These are phyloP conservation scores for Trametes pubescens DNA, from an alignment of 1,284 basidiomycete species.

Conservation along the genomic window DNA sequence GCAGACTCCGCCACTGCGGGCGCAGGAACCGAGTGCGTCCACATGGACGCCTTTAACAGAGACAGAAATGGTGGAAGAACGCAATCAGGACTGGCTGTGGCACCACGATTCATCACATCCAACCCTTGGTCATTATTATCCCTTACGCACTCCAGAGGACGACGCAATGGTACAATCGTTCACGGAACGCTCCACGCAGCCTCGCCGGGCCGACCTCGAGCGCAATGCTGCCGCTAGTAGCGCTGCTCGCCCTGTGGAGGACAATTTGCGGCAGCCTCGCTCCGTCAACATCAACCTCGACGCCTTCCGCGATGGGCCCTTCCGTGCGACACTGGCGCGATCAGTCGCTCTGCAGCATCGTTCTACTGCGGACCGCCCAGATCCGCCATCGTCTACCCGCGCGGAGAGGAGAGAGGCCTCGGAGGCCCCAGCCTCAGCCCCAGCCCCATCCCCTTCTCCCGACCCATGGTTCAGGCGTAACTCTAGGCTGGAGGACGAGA, in stretches of 20 bases:
- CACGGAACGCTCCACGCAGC: background rate
- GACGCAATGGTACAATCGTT: slow-evolving; percentile 21
- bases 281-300: slow-evolving; percentile 26
- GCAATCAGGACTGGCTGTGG: background rate
- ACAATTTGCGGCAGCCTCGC: background rate
- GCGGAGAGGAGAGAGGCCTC: background rate
- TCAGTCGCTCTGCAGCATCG: slow-evolving; percentile 30
- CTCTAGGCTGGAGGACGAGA: background rate
- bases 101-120: background rate
- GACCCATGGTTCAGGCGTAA: background rate
- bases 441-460: background rate
- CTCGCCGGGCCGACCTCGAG: background rate
- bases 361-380: background rate
- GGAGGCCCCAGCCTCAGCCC: background rate
- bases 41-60: background rate
- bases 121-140: background rate
- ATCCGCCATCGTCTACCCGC: background rate
- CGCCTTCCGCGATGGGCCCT: slow-evolving; percentile 34
- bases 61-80: background rate
- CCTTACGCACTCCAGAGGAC: slow-evolving; percentile 11
- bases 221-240: background rate
- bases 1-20: background rate
- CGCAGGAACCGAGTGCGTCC: background rate
- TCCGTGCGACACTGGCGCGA: slow-evolving; percentile 34
- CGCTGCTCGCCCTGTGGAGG: background rate